phyloP scores from a whole-genome alignment of 345 rosid genomes.

The Eutrema japonicum region DNA sequence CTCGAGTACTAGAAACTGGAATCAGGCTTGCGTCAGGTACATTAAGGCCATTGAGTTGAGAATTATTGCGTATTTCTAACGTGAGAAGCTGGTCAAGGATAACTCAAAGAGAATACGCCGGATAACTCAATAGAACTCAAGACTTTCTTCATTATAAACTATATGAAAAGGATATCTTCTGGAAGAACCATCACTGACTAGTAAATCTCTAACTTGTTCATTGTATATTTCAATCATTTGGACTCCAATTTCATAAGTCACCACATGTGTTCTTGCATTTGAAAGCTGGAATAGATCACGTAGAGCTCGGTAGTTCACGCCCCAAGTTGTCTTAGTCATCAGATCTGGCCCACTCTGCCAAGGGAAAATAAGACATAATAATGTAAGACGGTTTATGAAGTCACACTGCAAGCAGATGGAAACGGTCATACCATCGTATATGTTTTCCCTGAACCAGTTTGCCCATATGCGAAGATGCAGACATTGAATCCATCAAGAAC shows the following conservation, averaged over 20 bases:
- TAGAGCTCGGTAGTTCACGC: constrained; percentile 93
- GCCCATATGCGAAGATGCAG: constrained; percentile 97
- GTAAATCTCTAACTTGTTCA: constrained; percentile 93
- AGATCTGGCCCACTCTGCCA: constrained; percentile 92
- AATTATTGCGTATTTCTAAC: constrained; percentile 91
- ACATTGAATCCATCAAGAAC: constrained; percentile 95
- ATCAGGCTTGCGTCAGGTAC: constrained; percentile 95
- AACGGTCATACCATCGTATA: constrained; percentile 78
- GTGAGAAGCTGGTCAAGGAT: constrained; percentile 60
- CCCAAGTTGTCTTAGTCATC: constrained; percentile 79
- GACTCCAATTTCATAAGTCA: constrained; percentile 86
- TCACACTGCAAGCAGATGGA: background rate
- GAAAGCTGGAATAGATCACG: constrained; percentile 83
- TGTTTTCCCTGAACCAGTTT: constrained; percentile 99
- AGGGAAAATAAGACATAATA: constrained; percentile 8
- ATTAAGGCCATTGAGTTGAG: constrained; percentile 91
- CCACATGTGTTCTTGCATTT: constrained; percentile 62
- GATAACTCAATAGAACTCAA: background rate
- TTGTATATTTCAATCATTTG: constrained; percentile 99
- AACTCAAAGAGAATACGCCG: background rate
- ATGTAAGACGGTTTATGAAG: background rate
- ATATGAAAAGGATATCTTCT: constrained; percentile 82
- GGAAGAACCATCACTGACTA: constrained; percentile 84
- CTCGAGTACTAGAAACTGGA: constrained; percentile 81
- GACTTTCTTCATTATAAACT: background rate